Evolutionary conservation across 2,329 filamentous ascomycete species (phyloP).

Genomic region (Fusarium sp.): DNA sequence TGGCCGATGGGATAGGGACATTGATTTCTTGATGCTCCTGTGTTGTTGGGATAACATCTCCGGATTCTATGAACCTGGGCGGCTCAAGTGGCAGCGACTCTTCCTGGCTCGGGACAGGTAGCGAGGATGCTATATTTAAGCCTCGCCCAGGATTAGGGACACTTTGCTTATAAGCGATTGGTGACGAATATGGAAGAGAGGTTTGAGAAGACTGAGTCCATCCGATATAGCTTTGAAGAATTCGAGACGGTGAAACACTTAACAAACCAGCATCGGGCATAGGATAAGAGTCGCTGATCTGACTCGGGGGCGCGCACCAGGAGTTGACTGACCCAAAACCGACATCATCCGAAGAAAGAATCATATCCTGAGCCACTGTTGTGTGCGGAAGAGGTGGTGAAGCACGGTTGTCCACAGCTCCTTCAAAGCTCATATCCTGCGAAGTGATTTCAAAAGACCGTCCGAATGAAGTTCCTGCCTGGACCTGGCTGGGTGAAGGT

Average conservation of each 20-base stretch:
- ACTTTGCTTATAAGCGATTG: slow-evolving; percentile 10
- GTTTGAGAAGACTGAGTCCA: slow-evolving; percentile 40
- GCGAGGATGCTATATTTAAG: slow-evolving; percentile 43
- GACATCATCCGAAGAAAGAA: slow-evolving; percentile 16
- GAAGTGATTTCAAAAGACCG: slow-evolving; percentile 48
- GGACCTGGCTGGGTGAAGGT: slow-evolving; percentile 22
- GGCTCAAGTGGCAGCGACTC: slow-evolving; percentile 8
- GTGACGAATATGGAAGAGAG: slow-evolving; percentile 35
- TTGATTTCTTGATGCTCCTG: slow-evolving; percentile 7
- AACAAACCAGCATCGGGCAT: slow-evolving; percentile 48
- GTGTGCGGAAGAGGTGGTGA: slow-evolving; percentile 45
- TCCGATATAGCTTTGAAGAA: slow-evolving; percentile 62
- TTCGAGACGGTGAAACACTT: slow-evolving; percentile 59
- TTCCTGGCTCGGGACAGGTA: slow-evolving; percentile 29
- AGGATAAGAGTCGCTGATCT: slow-evolving; percentile 66
- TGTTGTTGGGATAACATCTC: slow-evolving; percentile 45
- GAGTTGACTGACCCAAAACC: slow-evolving; percentile 47
- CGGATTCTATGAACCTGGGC: background rate
- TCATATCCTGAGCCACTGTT: background rate
- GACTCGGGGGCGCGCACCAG: slow-evolving; percentile 60
- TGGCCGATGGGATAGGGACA: background rate
- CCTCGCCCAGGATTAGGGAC: background rate
- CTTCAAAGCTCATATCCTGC: slow-evolving; percentile 58
- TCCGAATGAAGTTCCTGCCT: slow-evolving; percentile 25
- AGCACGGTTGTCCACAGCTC: slow-evolving; percentile 58